Evolutionary conservation across 1,284 basidiomycete species (phyloP).

Genomic region (Cronartium quercuum): DNA sequence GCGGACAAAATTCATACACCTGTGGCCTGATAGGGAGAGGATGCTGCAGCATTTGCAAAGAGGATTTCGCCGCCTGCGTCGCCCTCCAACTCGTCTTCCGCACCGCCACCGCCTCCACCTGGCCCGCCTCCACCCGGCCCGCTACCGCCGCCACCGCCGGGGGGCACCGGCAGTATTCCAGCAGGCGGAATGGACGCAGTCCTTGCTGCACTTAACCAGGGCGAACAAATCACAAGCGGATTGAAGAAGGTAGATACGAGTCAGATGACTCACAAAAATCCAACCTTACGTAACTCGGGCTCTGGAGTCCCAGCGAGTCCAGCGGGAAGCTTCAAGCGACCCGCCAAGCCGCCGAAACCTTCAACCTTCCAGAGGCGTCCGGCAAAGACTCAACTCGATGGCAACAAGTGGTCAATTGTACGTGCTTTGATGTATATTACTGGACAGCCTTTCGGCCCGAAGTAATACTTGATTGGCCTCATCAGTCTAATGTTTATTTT

Average conservation of each 20-base stretch:
- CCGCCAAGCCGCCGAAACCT: slow-evolving; percentile 73
- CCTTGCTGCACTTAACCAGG: slow-evolving; percentile 87
- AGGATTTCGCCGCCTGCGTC: slow-evolving; percentile 4
- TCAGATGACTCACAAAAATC: slow-evolving; percentile 99
- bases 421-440: slow-evolving; percentile 47
- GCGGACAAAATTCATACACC: neutral
- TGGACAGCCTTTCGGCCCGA: neutral
- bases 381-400: slow-evolving; percentile 79
- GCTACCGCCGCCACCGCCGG: slow-evolving; percentile 52
- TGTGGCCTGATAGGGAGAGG: slow-evolving; percentile 44
- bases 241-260: slow-evolving; percentile 90
- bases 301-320: neutral
- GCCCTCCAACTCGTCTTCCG: neutral
- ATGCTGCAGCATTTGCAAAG: slow-evolving; percentile 42
- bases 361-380: slow-evolving; percentile 77
- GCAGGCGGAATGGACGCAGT: slow-evolving; percentile 69
- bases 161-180: slow-evolving; percentile 52
- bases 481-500: neutral
- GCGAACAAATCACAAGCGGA: slow-evolving; percentile 80
- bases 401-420: slow-evolving; percentile 89
- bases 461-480: neutral
- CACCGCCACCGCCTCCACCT: slow-evolving; percentile 56
- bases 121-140: slow-evolving; percentile 57
- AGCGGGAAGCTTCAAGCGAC: slow-evolving; percentile 18
- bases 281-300: slow-evolving; percentile 65